Base-by-base conservation (phyloP, 169 alveolate species). In the Eimeria acervulina region DNA sequence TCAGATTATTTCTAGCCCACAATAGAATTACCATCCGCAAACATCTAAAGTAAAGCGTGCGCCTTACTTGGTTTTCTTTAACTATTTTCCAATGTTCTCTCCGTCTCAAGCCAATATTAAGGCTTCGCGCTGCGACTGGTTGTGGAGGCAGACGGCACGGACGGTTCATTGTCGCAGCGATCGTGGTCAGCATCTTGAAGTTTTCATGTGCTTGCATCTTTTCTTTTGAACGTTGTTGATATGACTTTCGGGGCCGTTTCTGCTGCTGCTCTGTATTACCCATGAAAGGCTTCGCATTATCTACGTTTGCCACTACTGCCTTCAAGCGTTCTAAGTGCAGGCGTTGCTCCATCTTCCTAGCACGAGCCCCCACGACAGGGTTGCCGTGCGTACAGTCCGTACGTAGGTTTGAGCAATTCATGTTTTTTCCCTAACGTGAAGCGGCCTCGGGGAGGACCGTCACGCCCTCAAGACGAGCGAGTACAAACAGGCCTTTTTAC, bases 371-470 rank as follows among this genome's bases (percentile, higher is more conserved):
- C 66, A 94, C 90, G 31, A 76, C 59, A 31, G 96, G 96, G 90
- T 94, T 94, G 36, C 96, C 96, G 80, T 94, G 96, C 36, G 96
- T 94, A 40, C 96, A 94, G 81, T 94, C 96, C 26, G 96, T 81
- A 42, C 96, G 94, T 28, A 70, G 93, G 88, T 94, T 94, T 61
- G 61, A 33, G 83, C 94, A 87, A 28, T 87, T 33, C 94, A 87
- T 87, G 42, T 87, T 63, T 44, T 38, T 33, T 38, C 61, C 68
- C 94, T 28, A 72, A 36, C 83, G 83, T 72, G 51, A 72, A 36
- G 52, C 51, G 51, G 83, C 83, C 52, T 72, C 51, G 10, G 15
- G 28, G 28, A 72, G 31, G 51, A 72, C 83, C 83, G 83, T 72
- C 51, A 72, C 83, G 31, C 21, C 83, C 83, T 36, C 83, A 33